These are phyloP conservation scores for Choanephora cucurbitarum DNA, from an alignment of 371 early-diverging fungal genomes.

Conservation along the genomic window DNA sequence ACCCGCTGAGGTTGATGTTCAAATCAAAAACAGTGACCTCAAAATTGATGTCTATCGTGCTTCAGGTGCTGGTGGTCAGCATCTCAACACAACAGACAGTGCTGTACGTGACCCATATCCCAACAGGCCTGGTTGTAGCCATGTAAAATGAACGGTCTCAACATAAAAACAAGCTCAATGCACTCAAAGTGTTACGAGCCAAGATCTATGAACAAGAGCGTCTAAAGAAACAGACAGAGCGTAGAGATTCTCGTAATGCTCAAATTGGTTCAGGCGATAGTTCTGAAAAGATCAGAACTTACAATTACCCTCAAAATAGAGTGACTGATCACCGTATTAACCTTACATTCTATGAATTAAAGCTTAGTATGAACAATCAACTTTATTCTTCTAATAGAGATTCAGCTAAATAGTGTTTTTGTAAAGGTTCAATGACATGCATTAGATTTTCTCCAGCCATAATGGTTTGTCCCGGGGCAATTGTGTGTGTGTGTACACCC, in stretches of 20 bases:
- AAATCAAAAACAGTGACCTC: conserved; percentile 70
- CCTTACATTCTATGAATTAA: conserved; percentile 72
- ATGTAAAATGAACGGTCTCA: conserved; percentile 93
- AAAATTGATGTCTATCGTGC: conserved; percentile 79
- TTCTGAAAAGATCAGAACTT: conserved; percentile 87
- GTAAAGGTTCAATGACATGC: too few species aligned
- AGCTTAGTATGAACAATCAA: conserved; percentile 65
- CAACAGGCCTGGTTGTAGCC: conserved; percentile 85
- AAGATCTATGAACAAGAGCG: conserved; percentile 78
- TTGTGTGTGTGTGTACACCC: too few species aligned
- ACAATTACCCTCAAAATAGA: conserved; percentile 84
- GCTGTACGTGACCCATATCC: conserved; percentile 95
- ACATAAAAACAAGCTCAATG: conserved; percentile 88
- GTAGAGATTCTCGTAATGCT: conserved; percentile 65
- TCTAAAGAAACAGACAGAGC: conserved; percentile 53
- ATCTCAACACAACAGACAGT: conserved; percentile 95
- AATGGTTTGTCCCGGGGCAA: too few species aligned
- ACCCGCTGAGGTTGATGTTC: conserved; percentile 72
- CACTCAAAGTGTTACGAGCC: conserved; percentile 81
- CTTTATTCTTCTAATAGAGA: too few species aligned
- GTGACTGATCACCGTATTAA: conserved; percentile 88
- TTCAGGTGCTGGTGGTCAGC: conserved; percentile 87
- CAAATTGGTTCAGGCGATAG: conserved; percentile 74
- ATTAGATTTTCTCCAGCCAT: too few species aligned
- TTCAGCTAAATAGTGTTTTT: too few species aligned